Evolutionary conservation across 768 basidiomycete species (phyloP).

Genomic region (Leccinellum albellum): DNA sequence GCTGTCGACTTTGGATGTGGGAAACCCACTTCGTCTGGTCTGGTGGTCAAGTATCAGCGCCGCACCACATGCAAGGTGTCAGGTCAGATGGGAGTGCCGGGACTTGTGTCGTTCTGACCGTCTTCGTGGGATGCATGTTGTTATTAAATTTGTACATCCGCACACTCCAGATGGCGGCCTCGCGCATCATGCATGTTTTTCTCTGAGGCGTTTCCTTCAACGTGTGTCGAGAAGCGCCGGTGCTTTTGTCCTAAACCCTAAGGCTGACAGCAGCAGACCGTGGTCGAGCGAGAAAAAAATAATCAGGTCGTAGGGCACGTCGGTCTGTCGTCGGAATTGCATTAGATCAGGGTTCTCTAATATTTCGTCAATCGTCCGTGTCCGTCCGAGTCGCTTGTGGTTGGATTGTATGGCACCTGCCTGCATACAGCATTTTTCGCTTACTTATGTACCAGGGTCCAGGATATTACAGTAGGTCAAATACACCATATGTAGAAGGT

Average conservation of each 20-base stretch:
- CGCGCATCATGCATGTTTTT: constrained; percentile 24
- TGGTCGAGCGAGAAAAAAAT: not conserved
- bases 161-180: constrained; percentile 11
- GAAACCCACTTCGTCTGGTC: not conserved
- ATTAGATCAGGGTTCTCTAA: not conserved
- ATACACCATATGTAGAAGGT: not conserved
- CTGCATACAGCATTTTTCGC: constrained; percentile 7
- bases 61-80: not conserved
- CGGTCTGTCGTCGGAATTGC: not conserved
- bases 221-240: constrained; percentile 10
- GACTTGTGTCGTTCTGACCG: not conserved
- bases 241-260: constrained; percentile 8
- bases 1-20: not conserved
- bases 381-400: not conserved
- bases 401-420: not conserved
- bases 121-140: not conserved
- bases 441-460: constrained; percentile 16
- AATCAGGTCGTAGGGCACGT: constrained; percentile 9
- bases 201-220: constrained; percentile 7
- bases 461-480: not conserved
- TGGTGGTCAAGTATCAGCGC: not conserved
- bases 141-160: not conserved
- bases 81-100: not conserved
- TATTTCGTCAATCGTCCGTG: not conserved
- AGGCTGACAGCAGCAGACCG: constrained; percentile 2